Evolutionary conservation across 352 stramenopile species (phyloP), one percentile per base, ranked within the genome.

Genomic region (Elongisporangium senticosum): DNA sequence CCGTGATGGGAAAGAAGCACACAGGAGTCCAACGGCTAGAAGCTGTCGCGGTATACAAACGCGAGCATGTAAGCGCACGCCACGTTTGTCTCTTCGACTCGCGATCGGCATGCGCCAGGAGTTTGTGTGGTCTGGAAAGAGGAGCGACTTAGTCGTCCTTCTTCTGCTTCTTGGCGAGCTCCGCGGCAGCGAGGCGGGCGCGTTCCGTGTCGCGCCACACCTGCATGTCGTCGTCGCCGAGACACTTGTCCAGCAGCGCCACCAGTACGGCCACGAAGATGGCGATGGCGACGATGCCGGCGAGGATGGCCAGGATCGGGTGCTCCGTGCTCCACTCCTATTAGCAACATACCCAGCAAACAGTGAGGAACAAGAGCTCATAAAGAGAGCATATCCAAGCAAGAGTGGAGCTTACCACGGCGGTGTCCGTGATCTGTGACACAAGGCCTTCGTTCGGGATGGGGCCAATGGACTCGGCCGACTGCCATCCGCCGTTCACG

Each of bases 211-310:
- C 75, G 53, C 69, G 72, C 65, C 87, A 86, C 58, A 74, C 68
- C 21, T 69, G 59, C 22, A 87, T 66, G 37, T 90, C 78, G 61
- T 88, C 81, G 21, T 81, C 80, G 26, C 76, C 79, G 7, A 90
- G 76, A 59, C 79, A 90, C 59, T 86, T 86, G 65, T 90, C 80
- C 53, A 89, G 63, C 56, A 87, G 49, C n/a, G 80, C 76, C 39
- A 90, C 80, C 59, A 89, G 69, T 55, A 90, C 67, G 15, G 80
- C 80, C 49, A 89, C 78, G 23, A 90, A 67, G 43, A 89, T 68
- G 49, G 76, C 80, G 47, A 90, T 79, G 8, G 69, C 63, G 24
- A 86, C 37, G 55, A 90, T 89, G 21, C 74, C 71, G 0, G 69
- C 76, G 28, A 86, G 55, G 5, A 90, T 68, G 7, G 80, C 80